Evolutionary conservation across 768 basidiomycete species (phyloP), one percentile per base, ranked within the genome.

Genomic region (Chlorophyllum brunneum): DNA sequence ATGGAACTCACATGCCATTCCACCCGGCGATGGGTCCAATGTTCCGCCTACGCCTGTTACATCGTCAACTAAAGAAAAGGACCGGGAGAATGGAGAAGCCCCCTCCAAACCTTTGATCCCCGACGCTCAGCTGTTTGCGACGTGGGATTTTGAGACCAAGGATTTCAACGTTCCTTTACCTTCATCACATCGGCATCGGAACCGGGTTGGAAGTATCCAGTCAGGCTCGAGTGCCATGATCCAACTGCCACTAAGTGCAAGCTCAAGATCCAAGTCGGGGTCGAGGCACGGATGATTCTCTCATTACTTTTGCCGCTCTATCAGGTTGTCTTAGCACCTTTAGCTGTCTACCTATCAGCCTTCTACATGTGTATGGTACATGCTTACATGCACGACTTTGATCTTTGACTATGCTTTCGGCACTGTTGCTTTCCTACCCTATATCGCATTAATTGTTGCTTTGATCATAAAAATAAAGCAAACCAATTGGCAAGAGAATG

Each of bases 91-190:
- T 11, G 61, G 60, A 41, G 70, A 68, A 4, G 45, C 60, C 4
- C 56, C 65, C 4, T 59, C 59, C 9, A 71, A 75, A 49, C 63
- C 68, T 6, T 57, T 66, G 5, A 64, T 82, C 27, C 76, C 77
- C 8, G 79, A 82, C 54, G 79, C 80, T n/a, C 67, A 70, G 30
- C 58, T 82, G 30, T 80, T 65, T 51, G 78, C 78, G 22, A 81
- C 81, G 13, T 82, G 81, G 81, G 80, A 82, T 46, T 77, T 73
- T 46, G 79, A 81, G 46, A 53, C 64, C 6, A 80, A 80, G 60
- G 77, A 79, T 58, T 80, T 70, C 59, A 68, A 64, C 40, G 62
- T 67, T 2, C 71, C 72, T 3, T 58, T 77, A 18, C 58, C 55
- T 37, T 51, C 63, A 24, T 42, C 52, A 2, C 46, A 56, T 3